A percentile compares a stretch with the other conserved stretches of the same genome.
Evolutionary conservation across 2,329 filamentous ascomycete genomes (phyloP).

Genomic region (Knufia petricola): DNA sequence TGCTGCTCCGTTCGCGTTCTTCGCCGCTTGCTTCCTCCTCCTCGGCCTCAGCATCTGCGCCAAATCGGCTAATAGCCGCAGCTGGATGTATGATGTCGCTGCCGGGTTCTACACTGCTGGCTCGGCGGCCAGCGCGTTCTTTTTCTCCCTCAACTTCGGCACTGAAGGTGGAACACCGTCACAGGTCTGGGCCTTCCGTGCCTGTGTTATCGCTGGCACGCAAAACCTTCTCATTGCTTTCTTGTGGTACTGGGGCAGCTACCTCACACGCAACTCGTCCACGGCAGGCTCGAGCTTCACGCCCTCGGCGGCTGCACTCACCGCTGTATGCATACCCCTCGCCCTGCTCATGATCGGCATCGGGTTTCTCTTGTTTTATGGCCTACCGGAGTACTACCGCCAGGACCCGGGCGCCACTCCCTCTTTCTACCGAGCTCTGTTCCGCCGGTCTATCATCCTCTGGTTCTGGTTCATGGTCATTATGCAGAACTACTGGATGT

Average conservation of each 20-base stretch:
- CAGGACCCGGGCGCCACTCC: conserved; percentile 54
- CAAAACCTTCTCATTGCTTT: conserved; percentile 57
- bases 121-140: conserved; percentile 53
- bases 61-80: conserved; percentile 23
- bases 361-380: conserved; percentile 47
- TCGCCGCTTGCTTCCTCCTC: conserved; percentile 53
- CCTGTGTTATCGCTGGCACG: conserved; percentile 47
- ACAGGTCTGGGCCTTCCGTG: conserved; percentile 46
- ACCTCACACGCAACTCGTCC: conserved; percentile 37
- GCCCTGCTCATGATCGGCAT: conserved; percentile 48
- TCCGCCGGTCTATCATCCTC: conserved; percentile 53
- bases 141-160: conserved; percentile 59
- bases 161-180: conserved; percentile 49
- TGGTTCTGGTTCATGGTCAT: conserved; percentile 58
- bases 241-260: conserved; percentile 58
- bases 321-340: conserved; percentile 49
- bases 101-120: conserved; percentile 54
- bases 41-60: conserved; percentile 53
- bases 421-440: conserved; percentile 55
- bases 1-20: conserved; percentile 52
- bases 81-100: conserved; percentile 51
- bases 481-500: conserved; percentile 59
- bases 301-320: conserved; percentile 35
- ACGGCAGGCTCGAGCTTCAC: conserved; percentile 32
- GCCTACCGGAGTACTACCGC: conserved; percentile 59